Percentiles rank a stretch among this genome's conserved stretches.
phyloP scores from a whole-genome alignment of 2,329 filamentous ascomycete genomes.

The Colletotrichum costaricense region DNA sequence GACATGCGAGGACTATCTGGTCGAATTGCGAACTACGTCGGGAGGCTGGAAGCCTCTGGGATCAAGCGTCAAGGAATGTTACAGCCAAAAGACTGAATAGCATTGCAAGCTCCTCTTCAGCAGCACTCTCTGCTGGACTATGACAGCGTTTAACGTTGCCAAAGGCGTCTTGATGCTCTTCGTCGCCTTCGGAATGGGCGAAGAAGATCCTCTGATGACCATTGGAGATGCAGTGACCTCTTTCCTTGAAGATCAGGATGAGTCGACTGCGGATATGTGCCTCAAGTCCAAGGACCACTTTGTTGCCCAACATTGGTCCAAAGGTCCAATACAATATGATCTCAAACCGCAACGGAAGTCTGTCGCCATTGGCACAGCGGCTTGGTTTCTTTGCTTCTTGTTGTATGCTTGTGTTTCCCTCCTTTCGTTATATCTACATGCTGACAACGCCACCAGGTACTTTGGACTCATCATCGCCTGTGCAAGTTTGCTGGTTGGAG shows the following conservation, averaged over 20 bases:
- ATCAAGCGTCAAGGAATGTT: background rate
- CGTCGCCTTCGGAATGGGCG: background rate
- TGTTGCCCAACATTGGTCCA: background rate
- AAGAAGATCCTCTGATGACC: background rate
- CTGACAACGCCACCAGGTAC: background rate
- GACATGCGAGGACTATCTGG: background rate
- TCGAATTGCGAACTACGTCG: background rate
- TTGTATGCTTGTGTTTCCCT: background rate
- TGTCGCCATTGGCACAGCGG: background rate
- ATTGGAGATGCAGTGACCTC: background rate
- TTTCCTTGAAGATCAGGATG: background rate
- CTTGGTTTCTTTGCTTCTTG: background rate
- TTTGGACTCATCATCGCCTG: background rate
- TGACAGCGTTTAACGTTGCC: background rate
- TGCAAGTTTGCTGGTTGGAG: background rate
- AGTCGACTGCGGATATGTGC: background rate
- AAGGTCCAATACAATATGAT: background rate
- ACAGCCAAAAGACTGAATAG: background rate
- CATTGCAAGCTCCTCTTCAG: background rate
- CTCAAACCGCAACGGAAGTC: background rate
- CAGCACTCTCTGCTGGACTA: background rate
- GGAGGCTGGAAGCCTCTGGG: background rate
- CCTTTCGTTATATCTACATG: background rate
- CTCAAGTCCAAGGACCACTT: background rate
- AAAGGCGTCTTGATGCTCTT: background rate